Percentiles rank a stretch among this genome's conserved stretches.
Conservation (phyloP, 352 stramenopile genomes). For the Poterioochromonas sp. region DNA sequence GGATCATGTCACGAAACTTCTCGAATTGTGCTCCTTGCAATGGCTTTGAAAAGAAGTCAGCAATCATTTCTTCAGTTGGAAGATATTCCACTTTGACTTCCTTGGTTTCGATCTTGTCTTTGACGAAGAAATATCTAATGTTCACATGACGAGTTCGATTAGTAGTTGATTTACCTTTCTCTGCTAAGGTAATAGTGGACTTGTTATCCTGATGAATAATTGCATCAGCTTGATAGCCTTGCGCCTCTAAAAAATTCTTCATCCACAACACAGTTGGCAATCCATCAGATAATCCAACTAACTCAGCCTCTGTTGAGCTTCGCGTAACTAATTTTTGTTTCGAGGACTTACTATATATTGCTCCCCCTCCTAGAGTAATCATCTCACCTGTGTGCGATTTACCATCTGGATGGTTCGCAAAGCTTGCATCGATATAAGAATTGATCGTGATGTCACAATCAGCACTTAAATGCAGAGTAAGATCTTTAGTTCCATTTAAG, state of each 20-base stretch:
- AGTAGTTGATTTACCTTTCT: background rate
- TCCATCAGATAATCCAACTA: conserved; percentile 19
- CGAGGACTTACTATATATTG: background rate
- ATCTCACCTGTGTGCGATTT: background rate
- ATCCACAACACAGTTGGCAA: background rate
- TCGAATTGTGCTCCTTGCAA: conserved; percentile 9
- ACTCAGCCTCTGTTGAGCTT: conserved; percentile 11
- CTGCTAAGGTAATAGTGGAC: background rate
- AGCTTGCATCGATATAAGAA: conserved; percentile 14
- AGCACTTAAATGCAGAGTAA: background rate
- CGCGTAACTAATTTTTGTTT: conserved; percentile 25
- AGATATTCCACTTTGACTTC: conserved; percentile 7
- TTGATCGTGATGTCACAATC: background rate
- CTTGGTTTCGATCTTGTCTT: background rate
- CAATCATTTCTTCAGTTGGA: conserved; percentile 28
- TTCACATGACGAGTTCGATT: conserved; percentile 12
- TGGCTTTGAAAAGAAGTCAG: conserved; percentile 32
- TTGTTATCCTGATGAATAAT: conserved; percentile 24
- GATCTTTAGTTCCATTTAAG: conserved; percentile 7
- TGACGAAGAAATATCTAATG: conserved; percentile 16
- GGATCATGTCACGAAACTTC: no score
- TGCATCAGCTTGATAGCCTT: background rate
- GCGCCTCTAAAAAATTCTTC: background rate
- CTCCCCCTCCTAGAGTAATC: background rate
- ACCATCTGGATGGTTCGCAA: background rate